Conservation (phyloP, 768 basidiomycete species). For the Asterophora lycoperdoides region DNA sequence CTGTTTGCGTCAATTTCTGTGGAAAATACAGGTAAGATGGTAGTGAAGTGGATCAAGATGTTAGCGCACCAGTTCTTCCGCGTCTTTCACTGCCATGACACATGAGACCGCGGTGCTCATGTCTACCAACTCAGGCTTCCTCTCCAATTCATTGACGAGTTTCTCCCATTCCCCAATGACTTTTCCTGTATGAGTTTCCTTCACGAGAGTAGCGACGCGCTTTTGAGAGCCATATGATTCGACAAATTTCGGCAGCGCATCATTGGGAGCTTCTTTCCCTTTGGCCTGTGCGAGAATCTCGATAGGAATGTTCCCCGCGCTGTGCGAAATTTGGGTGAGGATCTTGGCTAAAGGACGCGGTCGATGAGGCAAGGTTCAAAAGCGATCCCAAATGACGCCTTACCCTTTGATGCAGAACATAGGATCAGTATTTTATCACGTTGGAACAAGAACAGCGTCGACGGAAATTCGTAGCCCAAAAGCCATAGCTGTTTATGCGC, state of each 20-base stretch:
- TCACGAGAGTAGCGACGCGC: conserved; percentile 71
- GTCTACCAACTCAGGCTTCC: conserved; percentile 74
- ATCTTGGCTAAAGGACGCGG: conserved; percentile 63
- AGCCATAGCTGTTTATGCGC: conserved; percentile 76
- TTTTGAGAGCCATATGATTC: conserved; percentile 54
- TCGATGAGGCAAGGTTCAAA: not conserved
- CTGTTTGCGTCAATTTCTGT: conserved; percentile 75
- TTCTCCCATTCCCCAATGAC: conserved; percentile 83
- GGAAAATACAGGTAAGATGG: conserved; percentile 5
- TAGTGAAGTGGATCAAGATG: not conserved
- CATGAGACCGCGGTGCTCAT: conserved; percentile 72
- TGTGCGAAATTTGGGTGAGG: conserved; percentile 68
- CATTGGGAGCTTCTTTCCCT: conserved; percentile 70
- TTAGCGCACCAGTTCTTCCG: conserved; percentile 79
- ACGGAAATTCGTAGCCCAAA: conserved; percentile 96
- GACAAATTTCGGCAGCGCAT: conserved; percentile 68
- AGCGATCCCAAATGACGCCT: not conserved
- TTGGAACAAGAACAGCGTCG: conserved; percentile 82
- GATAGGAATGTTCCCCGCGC: conserved; percentile 54
- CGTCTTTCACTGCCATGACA: conserved; percentile 84
- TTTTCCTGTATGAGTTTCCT: conserved; percentile 85
- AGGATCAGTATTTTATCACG: conserved; percentile 74
- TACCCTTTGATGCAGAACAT: conserved; percentile 88
- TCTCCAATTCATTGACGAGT: conserved; percentile 46
- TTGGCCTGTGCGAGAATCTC: conserved; percentile 79